These are phyloP conservation scores for Boletus sp. DNA, from an alignment of 768 basidiomycete species.

Conservation along the genomic window DNA sequence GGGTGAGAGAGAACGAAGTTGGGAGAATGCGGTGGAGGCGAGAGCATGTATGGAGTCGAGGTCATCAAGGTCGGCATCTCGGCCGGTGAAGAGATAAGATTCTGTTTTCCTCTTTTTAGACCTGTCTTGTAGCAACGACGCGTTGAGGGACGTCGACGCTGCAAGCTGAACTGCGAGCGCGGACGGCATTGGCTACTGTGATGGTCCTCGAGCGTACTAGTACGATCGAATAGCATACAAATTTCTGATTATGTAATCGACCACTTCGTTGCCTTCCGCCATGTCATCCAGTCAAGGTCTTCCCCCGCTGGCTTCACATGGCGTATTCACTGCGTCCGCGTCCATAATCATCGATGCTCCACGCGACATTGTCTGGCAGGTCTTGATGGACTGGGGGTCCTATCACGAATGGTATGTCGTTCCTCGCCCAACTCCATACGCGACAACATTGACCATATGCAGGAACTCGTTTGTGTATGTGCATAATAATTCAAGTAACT, in stretches of 20 bases:
- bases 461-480: slow-evolving; percentile 72
- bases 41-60: slow-evolving; percentile 83
- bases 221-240: slow-evolving; percentile 45
- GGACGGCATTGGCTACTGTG: slow-evolving; percentile 46
- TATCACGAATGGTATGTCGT: slow-evolving; percentile 65
- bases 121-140: slow-evolving; percentile 63
- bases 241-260: slow-evolving; percentile 9
- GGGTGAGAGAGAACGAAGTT: slow-evolving; percentile 63
- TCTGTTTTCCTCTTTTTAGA: slow-evolving; percentile 58
- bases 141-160: slow-evolving; percentile 75
- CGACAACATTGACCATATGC: slow-evolving; percentile 1
- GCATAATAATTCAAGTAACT: neutral
- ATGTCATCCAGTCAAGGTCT: slow-evolving; percentile 19
- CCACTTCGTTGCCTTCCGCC: neutral
- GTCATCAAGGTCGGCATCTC: slow-evolving; percentile 83
- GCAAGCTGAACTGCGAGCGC: slow-evolving; percentile 83
- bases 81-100: slow-evolving; percentile 87
- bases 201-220: too few species aligned
- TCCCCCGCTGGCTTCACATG: slow-evolving; percentile 40
- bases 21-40: slow-evolving; percentile 73
- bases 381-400: slow-evolving; percentile 57
- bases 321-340: slow-evolving; percentile 48
- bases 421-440: neutral
- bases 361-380: slow-evolving; percentile 57
- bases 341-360: slow-evolving; percentile 61